Base-by-base conservation (phyloP, 2,329 filamentous ascomycete species). In the Periglandula ipomoeae region DNA sequence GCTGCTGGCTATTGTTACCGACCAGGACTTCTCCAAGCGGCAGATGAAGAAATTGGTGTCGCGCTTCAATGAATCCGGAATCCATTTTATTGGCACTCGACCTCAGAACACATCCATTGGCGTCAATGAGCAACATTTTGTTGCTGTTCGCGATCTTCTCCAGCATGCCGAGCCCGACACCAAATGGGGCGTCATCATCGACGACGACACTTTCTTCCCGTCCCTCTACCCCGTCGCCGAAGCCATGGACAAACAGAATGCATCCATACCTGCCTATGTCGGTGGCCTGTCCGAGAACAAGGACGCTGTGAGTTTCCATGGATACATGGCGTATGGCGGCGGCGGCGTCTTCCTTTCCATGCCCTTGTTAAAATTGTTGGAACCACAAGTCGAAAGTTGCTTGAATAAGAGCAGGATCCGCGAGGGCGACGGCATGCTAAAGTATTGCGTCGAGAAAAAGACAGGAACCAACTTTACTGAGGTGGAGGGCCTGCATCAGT, bases 131-230 rank as follows among this genome's bases (percentile, higher is more conserved):
- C 75, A 78, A 35, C 79, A 82, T 57, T 81, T 82, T 58, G 69
- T 75, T 11, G 68, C 82, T 11, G 61, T 82, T 8, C 65, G 70
- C 24, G 67, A 75, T 34, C 68, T 82, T 51, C 61, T 76, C 22
- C 58, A 67, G 22, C 64, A 71, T 44, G 60, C 66, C 27, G 69
- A 64, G 9, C 60, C 69, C 0, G 56, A 67, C 13, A 79, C 76
- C 0, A 64, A 67, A 27, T 83, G 79, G 79, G 70, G 73, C 13
- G 73, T 71, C 41, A 66, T 82, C 44, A 70, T 82, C 34, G 79
- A 83, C 57, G 79, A 83, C 56, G 79, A 83, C 55, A 83, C 79
- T 1, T 82, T 83, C 60, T 82, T 82, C 59, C 71, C 75, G 2
- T 77, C 74, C 2, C 70, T 82, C 40, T 61, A 72, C 46, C 67